Evolutionary conservation across 257 asterid genomes (phyloP), one percentile per base, ranked within the genome.

Genomic region (Solanum appendiculatum): DNA sequence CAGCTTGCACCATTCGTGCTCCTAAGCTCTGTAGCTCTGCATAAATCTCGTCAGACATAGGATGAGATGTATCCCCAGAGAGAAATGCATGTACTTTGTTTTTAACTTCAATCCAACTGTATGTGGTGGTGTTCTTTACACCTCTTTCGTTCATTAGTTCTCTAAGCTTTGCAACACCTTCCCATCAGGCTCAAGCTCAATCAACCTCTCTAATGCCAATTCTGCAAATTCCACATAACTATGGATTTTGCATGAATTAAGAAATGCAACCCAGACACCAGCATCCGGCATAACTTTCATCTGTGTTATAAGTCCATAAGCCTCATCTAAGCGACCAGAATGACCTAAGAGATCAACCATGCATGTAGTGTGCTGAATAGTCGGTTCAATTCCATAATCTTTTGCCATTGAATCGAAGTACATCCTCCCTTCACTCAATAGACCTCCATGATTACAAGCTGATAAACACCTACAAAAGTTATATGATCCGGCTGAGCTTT

Each of bases 251-350:
- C 95, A 93, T 1, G 94, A 92, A 87, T 91, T 91, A 37, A 94
- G 94, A 92, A 94, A 88, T 69, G 97, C 93, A 66, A 94, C 95
- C 97, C 97, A 94, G 33, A 94, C 90, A 68, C 94, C 97, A 69
- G 94, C 89, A 90, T 94, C 97, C 1, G 94, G 94, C 33, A 46
- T 81, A 60, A 87, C 92, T 51, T 78, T 89, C 93, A 93, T 93
- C 83, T 87, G 83, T 66, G 21, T 87, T 73, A 93, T 91, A 27
- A 94, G 90, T 85, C 21, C 18, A 88, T 94, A 90, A 20, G 95
- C 95, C 89, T 91, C 94, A 78, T 88, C 84, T 54, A 94, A 87
- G 69, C 84, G 88, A 86, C 90, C 90, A 39, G 85, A 90, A 86
- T 89, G 97, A 82, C 95, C 94, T 12, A 93, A 91, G 82, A 94